Evolutionary conservation across 2,329 filamentous ascomycete genomes (phyloP).

Genomic region (Neurospora sp.): DNA sequence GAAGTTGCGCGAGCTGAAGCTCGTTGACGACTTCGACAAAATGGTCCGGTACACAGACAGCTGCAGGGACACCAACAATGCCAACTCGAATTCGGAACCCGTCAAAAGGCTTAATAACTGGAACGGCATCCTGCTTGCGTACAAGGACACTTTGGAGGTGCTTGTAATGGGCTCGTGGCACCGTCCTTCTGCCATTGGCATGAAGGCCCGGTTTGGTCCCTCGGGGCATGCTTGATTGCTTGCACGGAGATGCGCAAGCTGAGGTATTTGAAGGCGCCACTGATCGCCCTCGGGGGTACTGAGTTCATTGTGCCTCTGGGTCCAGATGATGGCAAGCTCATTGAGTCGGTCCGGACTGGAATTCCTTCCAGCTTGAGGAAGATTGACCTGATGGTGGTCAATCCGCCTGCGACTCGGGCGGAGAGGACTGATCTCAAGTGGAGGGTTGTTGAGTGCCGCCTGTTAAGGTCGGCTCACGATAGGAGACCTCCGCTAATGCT

Average conservation of each 20-base stretch:
- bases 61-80: not conserved
- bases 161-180: not conserved
- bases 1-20: not conserved
- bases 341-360: accelerated
- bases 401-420: not conserved
- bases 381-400: not conserved
- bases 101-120: not conserved
- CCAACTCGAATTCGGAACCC: not conserved
- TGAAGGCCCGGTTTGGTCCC: not conserved
- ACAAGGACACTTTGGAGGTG: not conserved
- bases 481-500: no score
- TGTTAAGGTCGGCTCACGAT: not conserved
- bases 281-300: accelerated
- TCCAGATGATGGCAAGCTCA: accelerated
- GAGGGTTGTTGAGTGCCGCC: not conserved
- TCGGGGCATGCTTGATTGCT: not conserved
- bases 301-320: not conserved
- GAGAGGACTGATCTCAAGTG: not conserved
- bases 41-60: not conserved
- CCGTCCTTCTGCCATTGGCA: not conserved
- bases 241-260: not conserved
- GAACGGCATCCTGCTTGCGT: not conserved
- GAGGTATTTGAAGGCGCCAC: not conserved
- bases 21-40: not conserved
- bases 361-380: accelerated